These are phyloP conservation scores for Leccinum insigne DNA, from an alignment of 1,284 basidiomycete species.

Conservation along the genomic window DNA sequence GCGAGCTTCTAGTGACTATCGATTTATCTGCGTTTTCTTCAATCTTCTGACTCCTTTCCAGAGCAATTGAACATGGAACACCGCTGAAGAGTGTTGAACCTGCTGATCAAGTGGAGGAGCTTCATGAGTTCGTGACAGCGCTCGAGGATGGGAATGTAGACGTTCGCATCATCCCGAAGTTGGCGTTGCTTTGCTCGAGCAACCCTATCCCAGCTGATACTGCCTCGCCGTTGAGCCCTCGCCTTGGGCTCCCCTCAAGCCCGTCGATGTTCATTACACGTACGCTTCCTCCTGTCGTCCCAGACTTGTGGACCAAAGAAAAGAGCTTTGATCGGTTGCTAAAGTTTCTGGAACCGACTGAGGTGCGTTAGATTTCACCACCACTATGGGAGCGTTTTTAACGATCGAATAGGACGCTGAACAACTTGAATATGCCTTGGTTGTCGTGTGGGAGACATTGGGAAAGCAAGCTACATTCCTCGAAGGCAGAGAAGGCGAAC, in stretches of 20 bases:
- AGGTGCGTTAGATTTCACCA: slow-evolving; percentile 41
- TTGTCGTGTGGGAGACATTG: slow-evolving; percentile 75
- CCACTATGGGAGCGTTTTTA: background rate
- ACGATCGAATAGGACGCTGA: slow-evolving; percentile 51
- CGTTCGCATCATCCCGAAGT: slow-evolving; percentile 53
- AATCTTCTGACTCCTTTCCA: slow-evolving; percentile 15
- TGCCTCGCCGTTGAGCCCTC: slow-evolving; percentile 45
- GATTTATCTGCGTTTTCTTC: slow-evolving; percentile 7
- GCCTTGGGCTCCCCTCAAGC: slow-evolving; percentile 42
- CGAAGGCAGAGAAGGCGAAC: slow-evolving; percentile 71
- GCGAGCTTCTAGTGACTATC: slow-evolving; percentile 53
- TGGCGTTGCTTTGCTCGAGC: slow-evolving; percentile 60
- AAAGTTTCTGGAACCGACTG: slow-evolving; percentile 55
- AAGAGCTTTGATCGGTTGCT: slow-evolving; percentile 64
- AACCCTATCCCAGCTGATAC: slow-evolving; percentile 50
- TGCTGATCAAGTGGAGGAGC: slow-evolving; percentile 45
- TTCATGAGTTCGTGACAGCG: slow-evolving; percentile 51
- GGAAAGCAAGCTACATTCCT: slow-evolving; percentile 64
- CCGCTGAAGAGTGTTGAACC: slow-evolving; percentile 39
- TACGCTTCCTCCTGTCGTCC: slow-evolving; percentile 43
- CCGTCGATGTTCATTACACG: slow-evolving; percentile 50
- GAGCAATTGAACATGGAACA: slow-evolving; percentile 53
- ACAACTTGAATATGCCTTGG: slow-evolving; percentile 69
- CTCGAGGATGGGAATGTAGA: slow-evolving; percentile 55
- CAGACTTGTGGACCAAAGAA: slow-evolving; percentile 65